Base-by-base conservation (phyloP, 441 rosid genomes). In the Capsella rubella region DNA sequence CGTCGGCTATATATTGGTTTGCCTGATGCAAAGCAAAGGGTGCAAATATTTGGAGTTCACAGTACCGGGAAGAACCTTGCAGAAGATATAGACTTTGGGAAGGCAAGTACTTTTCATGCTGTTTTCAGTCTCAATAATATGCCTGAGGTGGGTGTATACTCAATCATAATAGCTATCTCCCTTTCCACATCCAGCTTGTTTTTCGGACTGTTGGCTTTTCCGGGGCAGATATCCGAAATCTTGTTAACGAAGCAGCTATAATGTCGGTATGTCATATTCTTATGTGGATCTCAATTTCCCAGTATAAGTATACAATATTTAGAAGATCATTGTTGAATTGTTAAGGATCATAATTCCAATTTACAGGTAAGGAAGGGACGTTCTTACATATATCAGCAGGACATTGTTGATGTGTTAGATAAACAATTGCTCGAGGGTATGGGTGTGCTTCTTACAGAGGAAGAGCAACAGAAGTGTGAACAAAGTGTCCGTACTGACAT, bases 341-440 rank as follows among this genome's bases (percentile, higher is more conserved):
- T 25, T 40, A 56, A 76, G 64, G 37, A 68, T 35, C 53, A 65
- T 37, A 49, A 59, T 50, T 60, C 72, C 69, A 63, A 18, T 72
- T 78, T 71, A 27, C 82, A 95, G 98, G 98, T 95, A 54, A 89
- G 99, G 80, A 92, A 88, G 82, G 98, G 92, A 50, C 96, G 89
- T 78, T 70, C 92, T 69, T 85, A 81, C 82, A 87, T 95, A 74
- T 79, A 68, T 77, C 99, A 95, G 86, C 90, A 90, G 82, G 99
- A 95, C 81, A 82, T 95, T 49, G 82, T 89, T 83, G 97, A 90
- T 80, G 98, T 92, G 77, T 80, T 95, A 81, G 97, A 95, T 80
- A 95, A 95, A 79, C 98, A 95, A 81, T 84, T 95, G 80, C 95
- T 95, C n/a, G 99, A 95, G 85, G 99, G 99, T 59, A 90, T 95